These are phyloP conservation scores for Globisporangium acanthophoron DNA, from an alignment of 352 stramenopile genomes.

Conservation along the genomic window DNA sequence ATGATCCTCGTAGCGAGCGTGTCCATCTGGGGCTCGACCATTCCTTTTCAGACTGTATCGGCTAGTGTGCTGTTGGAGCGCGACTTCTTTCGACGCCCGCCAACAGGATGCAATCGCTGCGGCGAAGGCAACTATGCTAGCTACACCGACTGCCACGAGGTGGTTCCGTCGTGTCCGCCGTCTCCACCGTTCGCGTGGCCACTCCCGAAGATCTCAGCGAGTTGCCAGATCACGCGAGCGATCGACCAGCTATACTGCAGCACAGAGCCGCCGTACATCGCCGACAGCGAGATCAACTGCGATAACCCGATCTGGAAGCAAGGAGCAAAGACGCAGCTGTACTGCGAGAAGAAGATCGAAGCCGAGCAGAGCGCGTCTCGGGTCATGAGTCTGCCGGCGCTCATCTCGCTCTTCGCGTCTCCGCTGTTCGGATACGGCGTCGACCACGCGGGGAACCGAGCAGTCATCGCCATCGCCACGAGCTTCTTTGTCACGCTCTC, in stretches of 20 bases:
- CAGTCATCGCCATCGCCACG: constrained; percentile 44
- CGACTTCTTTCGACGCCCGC: constrained; percentile 41
- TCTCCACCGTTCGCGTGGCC: constrained; percentile 38
- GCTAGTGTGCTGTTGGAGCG: constrained; percentile 71
- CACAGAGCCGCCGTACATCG: constrained; percentile 27
- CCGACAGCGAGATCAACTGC: constrained; percentile 42
- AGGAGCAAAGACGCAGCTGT: constrained; percentile 22
- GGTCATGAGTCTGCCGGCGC: constrained; percentile 78
- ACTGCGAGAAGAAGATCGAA: constrained; percentile 33
- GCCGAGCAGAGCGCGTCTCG: constrained; percentile 34
- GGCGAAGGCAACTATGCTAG: constrained; percentile 32
- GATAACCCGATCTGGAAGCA: constrained; percentile 34
- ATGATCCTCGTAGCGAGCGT: constrained; percentile 63
- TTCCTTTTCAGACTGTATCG: constrained; percentile 85
- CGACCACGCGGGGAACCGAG: constrained; percentile 55
- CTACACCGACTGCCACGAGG: constrained; percentile 36
- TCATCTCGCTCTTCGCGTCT: constrained; percentile 64
- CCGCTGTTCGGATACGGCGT: constrained; percentile 75
- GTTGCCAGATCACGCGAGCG: constrained; percentile 24
- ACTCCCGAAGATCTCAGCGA: constrained; percentile 27
- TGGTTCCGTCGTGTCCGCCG: constrained; percentile 25
- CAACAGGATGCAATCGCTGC: constrained; percentile 25
- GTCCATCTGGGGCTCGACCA: constrained; percentile 71
- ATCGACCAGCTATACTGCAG: constrained; percentile 34
- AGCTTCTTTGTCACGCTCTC: constrained; percentile 45